Conservation (phyloP, 768 basidiomycete species). For the Leucocoprinus birnbaumii region DNA sequence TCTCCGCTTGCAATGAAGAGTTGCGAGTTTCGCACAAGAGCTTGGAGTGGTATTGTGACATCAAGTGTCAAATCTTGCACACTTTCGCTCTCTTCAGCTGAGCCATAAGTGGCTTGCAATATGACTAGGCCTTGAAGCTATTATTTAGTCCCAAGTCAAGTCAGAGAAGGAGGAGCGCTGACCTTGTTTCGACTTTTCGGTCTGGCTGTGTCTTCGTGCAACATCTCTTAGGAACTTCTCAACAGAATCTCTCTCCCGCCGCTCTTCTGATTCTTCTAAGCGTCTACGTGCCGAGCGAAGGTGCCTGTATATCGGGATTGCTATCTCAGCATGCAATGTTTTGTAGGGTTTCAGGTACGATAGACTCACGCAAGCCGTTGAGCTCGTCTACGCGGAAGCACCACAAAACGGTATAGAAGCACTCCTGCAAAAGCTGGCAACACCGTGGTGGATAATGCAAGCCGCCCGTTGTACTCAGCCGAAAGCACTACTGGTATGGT, state of each 20-base stretch:
- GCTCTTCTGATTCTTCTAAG: slow-evolving; percentile 59
- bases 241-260: slow-evolving; percentile 63
- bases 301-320: slow-evolving; percentile 38
- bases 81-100: slow-evolving; percentile 45
- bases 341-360: neutral
- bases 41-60: slow-evolving; percentile 80
- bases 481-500: slow-evolving; percentile 58
- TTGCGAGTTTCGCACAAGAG: slow-evolving; percentile 75
- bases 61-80: slow-evolving; percentile 61
- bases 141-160: neutral
- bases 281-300: slow-evolving; percentile 63
- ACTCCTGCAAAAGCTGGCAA: slow-evolving; percentile 53
- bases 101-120: slow-evolving; percentile 71
- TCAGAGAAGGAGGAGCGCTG: slow-evolving; percentile 12
- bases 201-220: slow-evolving; percentile 58
- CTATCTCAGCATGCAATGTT: neutral
- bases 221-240: slow-evolving; percentile 62
- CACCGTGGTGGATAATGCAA: slow-evolving; percentile 50
- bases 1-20: slow-evolving; percentile 73
- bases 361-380: slow-evolving; percentile 49
- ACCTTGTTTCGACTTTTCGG: slow-evolving; percentile 72
- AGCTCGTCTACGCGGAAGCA: slow-evolving; percentile 52
- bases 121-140: slow-evolving; percentile 65
- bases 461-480: slow-evolving; percentile 37
- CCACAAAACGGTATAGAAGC: slow-evolving; percentile 53